phyloP scores from a whole-genome alignment of 805 yeast genomes.

The Candida sakaeoensis region DNA sequence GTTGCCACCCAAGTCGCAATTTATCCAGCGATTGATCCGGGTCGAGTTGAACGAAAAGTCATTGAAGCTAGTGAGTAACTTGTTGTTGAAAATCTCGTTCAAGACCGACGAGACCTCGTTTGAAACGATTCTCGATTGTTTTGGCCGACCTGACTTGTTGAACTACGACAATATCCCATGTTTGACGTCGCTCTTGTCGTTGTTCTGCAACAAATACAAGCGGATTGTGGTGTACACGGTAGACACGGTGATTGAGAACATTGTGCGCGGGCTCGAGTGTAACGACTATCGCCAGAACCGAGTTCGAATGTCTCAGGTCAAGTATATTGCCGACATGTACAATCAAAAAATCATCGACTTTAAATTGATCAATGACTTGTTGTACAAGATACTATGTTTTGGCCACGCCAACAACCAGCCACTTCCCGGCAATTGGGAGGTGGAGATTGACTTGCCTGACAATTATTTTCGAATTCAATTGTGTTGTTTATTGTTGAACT shows the following conservation, averaged over 20 bases:
- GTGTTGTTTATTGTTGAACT: conserved; percentile 25
- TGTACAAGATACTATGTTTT: conserved; percentile 55
- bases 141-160: conserved; percentile 59
- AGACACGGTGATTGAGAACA: conserved; percentile 63
- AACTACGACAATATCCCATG: conserved; percentile 51
- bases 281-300: conserved; percentile 59
- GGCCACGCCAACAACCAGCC: conserved; percentile 61
- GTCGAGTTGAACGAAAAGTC: conserved; percentile 44
- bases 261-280: conserved; percentile 61
- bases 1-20: conserved; percentile 34
- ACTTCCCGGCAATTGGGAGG: conserved; percentile 44
- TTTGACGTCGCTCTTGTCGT: conserved; percentile 46
- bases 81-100: conserved; percentile 46
- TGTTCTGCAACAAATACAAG: conserved; percentile 27
- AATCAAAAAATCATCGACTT: conserved; percentile 45
- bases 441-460: conserved; percentile 56
- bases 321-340: conserved; percentile 56
- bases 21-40: conserved; percentile 40
- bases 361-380: conserved; percentile 45
- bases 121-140: conserved; percentile 32
- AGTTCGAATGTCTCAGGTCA: conserved; percentile 56
- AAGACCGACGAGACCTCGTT: conserved; percentile 34
- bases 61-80: conserved; percentile 15
- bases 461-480: conserved; percentile 72
- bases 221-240: conserved; percentile 44